Conservation (phyloP, 2,329 filamentous ascomycete genomes). For the Sarocladiaceae sp. region DNA sequence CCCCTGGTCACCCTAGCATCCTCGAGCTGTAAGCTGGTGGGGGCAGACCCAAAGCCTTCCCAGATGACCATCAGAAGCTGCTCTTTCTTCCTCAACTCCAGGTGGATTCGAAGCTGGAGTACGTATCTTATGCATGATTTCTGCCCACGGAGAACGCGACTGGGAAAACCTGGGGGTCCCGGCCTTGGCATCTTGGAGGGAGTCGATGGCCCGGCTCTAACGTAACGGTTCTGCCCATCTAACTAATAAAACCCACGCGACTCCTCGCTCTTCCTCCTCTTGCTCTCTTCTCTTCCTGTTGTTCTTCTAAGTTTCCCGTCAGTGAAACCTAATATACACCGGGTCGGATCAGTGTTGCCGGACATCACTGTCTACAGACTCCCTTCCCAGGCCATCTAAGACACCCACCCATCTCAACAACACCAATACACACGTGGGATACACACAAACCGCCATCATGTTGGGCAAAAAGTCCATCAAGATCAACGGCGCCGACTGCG, state of each 20-base stretch:
- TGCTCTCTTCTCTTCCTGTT: neutral
- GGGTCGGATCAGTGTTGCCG: neutral
- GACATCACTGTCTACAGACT: neutral
- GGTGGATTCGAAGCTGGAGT: no score
- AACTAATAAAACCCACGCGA: constrained; percentile 1
- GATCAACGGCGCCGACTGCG: constrained; percentile 38
- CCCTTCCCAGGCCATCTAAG: neutral
- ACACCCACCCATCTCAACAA: neutral
- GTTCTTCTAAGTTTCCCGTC: neutral
- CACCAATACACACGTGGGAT: neutral
- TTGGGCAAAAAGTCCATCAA: constrained; percentile 32
- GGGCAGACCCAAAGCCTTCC: neutral
- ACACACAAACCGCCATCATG: constrained; percentile 15
- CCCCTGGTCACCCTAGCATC: neutral
- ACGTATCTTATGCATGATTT: neutral
- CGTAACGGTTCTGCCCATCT: no score
- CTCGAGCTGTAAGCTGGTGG: constrained; percentile 11
- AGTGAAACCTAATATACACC: neutral
- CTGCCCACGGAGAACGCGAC: constrained; percentile 10
- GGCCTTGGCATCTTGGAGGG: neutral
- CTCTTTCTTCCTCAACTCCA: neutral
- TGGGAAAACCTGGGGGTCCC: constrained; percentile 11
- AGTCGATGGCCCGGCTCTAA: neutral
- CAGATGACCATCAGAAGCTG: constrained; percentile 2
- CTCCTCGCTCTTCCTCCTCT: neutral